Base-by-base conservation (phyloP, 1,139 yeast species). In the Zygosaccharomyces sapae region DNA sequence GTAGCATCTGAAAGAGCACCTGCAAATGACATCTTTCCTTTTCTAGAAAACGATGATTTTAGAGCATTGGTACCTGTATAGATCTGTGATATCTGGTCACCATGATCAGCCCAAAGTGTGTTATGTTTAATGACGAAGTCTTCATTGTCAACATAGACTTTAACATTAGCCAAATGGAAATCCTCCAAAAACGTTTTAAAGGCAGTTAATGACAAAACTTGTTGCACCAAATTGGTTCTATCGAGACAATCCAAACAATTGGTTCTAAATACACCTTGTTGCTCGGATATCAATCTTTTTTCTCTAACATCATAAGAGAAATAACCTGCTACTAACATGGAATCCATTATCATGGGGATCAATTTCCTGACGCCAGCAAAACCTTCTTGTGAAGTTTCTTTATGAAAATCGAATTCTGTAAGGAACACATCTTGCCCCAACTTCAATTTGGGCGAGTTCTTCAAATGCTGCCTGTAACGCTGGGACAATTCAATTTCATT, bases 41-140 rank as follows among this genome's bases (percentile, higher is more conserved):
- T 84, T 62, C 98, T 76, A 2, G 97, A 86, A 62, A 85, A 92
- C 3, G 96, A 87, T 0, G 97, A 87, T 65, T 94, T 94, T 44
- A 94, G 72, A 0, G 98, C 98, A 63, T 92, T 90, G 0, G 98
- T 94, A 4, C 98, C 98, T 0, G 98, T 92, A 63, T 94, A 94
- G 25, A 92, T 92, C 65, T 89, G 97, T 0, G 97, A 89, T 7
- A 94, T 80, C 51, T 94, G 96, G 67, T 94, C 98, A 40, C 98
- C 99, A 65, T 92, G 90, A 66, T 94, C 97, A 0, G 98, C 99
- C 98, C 98, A 94, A 18, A 92, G 69, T 3, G 83, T 73, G 57
- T 89, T 86, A 61, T 90, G 97, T 51, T 77, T 81, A 34, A 69
- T 65, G 63, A 81, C 74, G 38, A 86, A 68, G 18, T 81, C 92